Conservation (phyloP, 2,329 filamentous ascomycete genomes). For the Nigrograna mackinnonii region DNA sequence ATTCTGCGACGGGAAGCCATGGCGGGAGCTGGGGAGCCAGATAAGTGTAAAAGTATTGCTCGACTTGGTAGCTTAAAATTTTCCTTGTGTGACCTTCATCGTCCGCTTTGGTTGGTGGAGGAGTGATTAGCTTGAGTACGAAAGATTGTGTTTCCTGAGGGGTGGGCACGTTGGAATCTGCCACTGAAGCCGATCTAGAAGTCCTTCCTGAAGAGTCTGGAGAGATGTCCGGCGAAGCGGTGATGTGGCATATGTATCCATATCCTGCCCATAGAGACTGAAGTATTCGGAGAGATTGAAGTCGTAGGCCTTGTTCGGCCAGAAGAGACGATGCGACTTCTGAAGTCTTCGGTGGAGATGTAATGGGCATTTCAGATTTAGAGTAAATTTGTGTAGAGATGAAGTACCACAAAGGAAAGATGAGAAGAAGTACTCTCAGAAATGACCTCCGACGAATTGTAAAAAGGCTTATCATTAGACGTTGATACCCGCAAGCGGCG, state of each 20-base stretch:
- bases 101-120: conserved; percentile 6
- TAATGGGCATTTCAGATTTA: too few species aligned
- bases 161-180: conserved; percentile 10
- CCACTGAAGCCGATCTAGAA: conserved; percentile 15
- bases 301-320: conserved; percentile 21
- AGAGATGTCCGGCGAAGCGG: conserved; percentile 37
- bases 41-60: conserved; percentile 66
- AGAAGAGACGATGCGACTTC: too few species aligned
- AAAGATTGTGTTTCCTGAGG: conserved; percentile 38
- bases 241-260: conserved; percentile 59
- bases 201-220: conserved; percentile 6
- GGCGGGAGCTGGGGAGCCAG: conserved; percentile 55
- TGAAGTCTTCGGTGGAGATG: too few species aligned
- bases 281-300: conserved; percentile 30
- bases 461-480: too few species aligned
- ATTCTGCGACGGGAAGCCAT: conserved; percentile 54
- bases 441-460: too few species aligned
- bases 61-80: conserved; percentile 68
- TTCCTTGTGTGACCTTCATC: conserved; percentile 69
- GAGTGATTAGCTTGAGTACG: conserved; percentile 63
- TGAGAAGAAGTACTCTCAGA: too few species aligned
- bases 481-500: too few species aligned
- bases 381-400: too few species aligned
- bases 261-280: conserved; percentile 55
- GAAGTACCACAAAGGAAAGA: too few species aligned